phyloP scores from a whole-genome alignment of 192 early-diverging fungal species.

The Pilaira anomala region DNA sequence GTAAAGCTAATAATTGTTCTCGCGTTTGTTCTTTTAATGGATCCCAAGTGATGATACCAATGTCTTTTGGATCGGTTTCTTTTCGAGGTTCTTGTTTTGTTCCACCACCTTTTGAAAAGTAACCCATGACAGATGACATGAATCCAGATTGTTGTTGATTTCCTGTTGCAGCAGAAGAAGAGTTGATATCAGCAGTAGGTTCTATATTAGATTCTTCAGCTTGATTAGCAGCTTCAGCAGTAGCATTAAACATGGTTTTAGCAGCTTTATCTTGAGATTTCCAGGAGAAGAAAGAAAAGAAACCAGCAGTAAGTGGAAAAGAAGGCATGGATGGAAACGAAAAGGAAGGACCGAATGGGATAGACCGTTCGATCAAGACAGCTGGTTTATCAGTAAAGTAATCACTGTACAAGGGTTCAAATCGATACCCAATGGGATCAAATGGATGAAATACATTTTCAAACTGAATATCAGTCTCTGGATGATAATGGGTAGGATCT shows the following conservation, averaged over 20 bases:
- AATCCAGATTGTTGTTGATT: background rate
- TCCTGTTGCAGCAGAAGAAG: conserved; percentile 12
- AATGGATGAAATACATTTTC: conserved; percentile 77
- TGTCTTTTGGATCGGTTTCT: background rate
- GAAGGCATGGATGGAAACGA: conserved; percentile 37
- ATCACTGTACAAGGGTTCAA: conserved; percentile 55
- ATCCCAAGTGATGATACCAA: conserved; percentile 17
- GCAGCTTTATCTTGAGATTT: conserved; percentile 1
- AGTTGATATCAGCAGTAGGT: background rate
- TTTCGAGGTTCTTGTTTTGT: background rate
- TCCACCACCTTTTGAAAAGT: background rate
- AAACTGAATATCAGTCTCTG: conserved; percentile 49
- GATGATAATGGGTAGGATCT: conserved; percentile 47
- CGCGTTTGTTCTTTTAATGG: conserved; percentile 17
- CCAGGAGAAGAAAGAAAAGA: conserved; percentile 30
- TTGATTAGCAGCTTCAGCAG: background rate
- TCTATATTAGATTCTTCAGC: background rate
- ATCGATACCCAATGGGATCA: conserved; percentile 71
- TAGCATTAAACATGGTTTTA: background rate
- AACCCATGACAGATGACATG: conserved; percentile 1
- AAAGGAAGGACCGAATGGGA: conserved; percentile 33
- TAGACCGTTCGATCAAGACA: conserved; percentile 30
- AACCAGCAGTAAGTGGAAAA: conserved; percentile 16
- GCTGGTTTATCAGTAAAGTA: conserved; percentile 37
- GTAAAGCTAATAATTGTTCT: conserved; percentile 17